Evolutionary conservation across 176 grass and related monocot species (phyloP), one percentile per base, ranked within the genome.

Genomic region (Avena atlantica): DNA sequence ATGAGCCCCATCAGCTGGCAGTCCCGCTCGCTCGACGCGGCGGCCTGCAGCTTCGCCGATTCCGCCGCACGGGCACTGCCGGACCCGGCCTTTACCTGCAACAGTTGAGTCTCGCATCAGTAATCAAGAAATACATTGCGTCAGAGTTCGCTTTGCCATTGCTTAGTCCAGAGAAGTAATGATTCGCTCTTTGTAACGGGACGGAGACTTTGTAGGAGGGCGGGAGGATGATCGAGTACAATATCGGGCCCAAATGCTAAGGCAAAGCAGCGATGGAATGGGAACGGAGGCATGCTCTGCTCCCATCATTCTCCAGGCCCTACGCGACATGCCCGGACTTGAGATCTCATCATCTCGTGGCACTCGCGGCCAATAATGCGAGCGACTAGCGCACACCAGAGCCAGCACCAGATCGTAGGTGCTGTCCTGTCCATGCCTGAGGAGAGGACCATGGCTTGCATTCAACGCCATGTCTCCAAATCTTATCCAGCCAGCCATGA

Each of bases 1-100:
- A 90, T 99, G 83, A 99, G 60, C 20, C 94, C 97, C 97, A 94
- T 94, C 20, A 99, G 76, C 85, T 99, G 87, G 86, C 97, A 99
- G 69, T 99, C 97, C 55, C 86, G 89, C 79, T 90, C 85, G 59
- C 78, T 76, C 48, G 79, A 8, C 70, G 27, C 67, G 31, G 8
- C 51, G 17, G 49, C 72, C 55, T 75, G 76, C 23, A 76, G 48
- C 86, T 88, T 61, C 61, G 68, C 78, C 31, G 81, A 34, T 9
- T 7, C 73, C 25, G 53, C 77, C 1, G 25, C 25, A 1, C 82
- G 80, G 57, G 25, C 25, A 1, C 82, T 80, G 57, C 84, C 72
- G 27, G 68, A 57, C 1, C 78, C 65, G 9, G 71, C 68, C 63
- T 91, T 95, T 48, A 95, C 68, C 90, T 92, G 90, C 80, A 72